Base-by-base conservation (phyloP, 2,329 filamentous ascomycete genomes). In the Ophiostoma australiae region DNA sequence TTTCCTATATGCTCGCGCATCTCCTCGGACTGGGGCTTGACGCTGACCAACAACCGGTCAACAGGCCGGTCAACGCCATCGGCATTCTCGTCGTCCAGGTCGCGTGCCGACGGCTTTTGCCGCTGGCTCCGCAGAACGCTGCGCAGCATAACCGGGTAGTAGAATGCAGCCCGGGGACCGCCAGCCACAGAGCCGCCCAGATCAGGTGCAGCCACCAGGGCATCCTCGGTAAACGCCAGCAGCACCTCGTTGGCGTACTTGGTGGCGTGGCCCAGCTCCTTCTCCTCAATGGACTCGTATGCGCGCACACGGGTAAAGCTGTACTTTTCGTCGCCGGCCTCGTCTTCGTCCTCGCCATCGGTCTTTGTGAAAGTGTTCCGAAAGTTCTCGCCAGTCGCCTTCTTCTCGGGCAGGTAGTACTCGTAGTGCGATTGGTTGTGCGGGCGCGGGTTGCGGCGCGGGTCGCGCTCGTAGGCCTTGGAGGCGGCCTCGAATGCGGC, bases 101-200 rank as follows among this genome's bases (percentile, higher is more conserved):
- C 81, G 3, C 35, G 35, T 17, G 71, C 82, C 84, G 65, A 81
- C 76, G 88, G 88, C 82, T 87, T 89, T 73, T 83, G 85, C 72
- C 88, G 84, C 78, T 89, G 87, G 39, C 87, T 87, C 65, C 87
- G 83, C 75, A 91, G 86, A 31, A 83, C 83, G 67, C 84, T 86
- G 70, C 87, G 85, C 78, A 90, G 87, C 80, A 90, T 86, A 73
- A 91, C 83, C 4, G 89, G 89, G 75, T 90, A 91, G 79, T 90
- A 91, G 78, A 89, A 90, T 15, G 85, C 86, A 7, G 84, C 88
- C 77, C 86, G 87, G 74, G 86, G 83, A 68, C 80, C 77, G 71
- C 80, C 79, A 69, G 83, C 83, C 73, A 84, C 82, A 52, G 74
- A 69, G 39, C 72, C 71, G 67, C 73, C 77, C 68, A 79, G 76